Percentiles rank a stretch among this genome's conserved stretches.
phyloP scores from a whole-genome alignment of 2,329 filamentous ascomycete species.

The Exserohilum rostratum region DNA sequence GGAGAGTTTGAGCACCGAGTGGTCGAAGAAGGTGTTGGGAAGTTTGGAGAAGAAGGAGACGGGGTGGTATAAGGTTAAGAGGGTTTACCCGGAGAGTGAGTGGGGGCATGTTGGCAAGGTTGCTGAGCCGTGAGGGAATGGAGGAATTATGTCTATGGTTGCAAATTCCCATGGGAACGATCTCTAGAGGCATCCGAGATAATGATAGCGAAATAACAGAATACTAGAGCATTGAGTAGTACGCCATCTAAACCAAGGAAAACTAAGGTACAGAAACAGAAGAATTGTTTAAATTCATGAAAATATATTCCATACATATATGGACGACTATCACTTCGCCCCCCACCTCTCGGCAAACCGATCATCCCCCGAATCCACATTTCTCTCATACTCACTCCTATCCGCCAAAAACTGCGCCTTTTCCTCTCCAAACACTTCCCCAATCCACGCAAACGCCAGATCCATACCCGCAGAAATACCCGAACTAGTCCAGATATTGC shows the following conservation, averaged over 20 bases:
- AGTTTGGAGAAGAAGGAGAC: slow-evolving; percentile 19
- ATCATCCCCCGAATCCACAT: slow-evolving; percentile 58
- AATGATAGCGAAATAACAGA: too few relatives aligned
- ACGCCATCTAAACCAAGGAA: too few relatives aligned
- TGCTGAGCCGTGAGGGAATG: too few relatives aligned
- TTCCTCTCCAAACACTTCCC: slow-evolving; percentile 59
- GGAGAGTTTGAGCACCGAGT: slow-evolving; percentile 23
- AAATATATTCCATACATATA: too few relatives aligned
- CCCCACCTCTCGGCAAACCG: slow-evolving; percentile 58
- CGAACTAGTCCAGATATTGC: slow-evolving; percentile 70
- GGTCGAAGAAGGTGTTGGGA: slow-evolving; percentile 30
- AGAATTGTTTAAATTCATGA: too few relatives aligned
- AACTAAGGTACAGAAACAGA: too few relatives aligned
- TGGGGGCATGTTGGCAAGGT: slow-evolving; percentile 16
- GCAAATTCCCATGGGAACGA: too few relatives aligned
- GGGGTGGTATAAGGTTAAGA: slow-evolving; percentile 26
- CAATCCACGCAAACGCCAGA: slow-evolving; percentile 64
- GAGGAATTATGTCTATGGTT: too few relatives aligned
- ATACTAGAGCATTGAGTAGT: too few relatives aligned
- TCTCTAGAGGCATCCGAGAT: too few relatives aligned
- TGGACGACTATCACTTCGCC: slow-evolving; percentile 16
- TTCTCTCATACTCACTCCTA: slow-evolving; percentile 64
- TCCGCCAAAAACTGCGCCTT: slow-evolving; percentile 57
- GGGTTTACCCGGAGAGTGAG: slow-evolving; percentile 21
- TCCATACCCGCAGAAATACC: slow-evolving; percentile 70